Percentiles rank a stretch among this genome's conserved stretches.
phyloP scores from a whole-genome alignment of 2,329 filamentous ascomycete species.

The Aquanectria penicillioides region DNA sequence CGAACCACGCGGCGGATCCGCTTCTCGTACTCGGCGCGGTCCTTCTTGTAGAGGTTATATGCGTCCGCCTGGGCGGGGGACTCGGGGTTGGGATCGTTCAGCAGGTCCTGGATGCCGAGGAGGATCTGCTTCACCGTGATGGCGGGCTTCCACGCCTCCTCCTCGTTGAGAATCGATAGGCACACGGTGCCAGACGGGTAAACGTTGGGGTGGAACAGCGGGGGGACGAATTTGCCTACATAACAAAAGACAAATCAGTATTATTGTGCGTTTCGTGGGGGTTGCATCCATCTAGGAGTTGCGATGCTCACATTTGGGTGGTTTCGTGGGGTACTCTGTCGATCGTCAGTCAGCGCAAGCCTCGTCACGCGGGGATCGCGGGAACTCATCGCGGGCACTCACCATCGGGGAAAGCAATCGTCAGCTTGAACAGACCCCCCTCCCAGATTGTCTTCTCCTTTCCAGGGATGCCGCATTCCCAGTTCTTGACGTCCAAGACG shows the following conservation, averaged over 20 bases:
- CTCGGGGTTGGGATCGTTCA: slow-evolving; percentile 96
- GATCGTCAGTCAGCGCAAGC: slow-evolving; percentile 25
- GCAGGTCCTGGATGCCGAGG: slow-evolving; percentile 92
- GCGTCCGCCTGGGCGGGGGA: slow-evolving; percentile 97
- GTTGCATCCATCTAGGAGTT: background rate
- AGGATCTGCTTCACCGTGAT: slow-evolving; percentile 99
- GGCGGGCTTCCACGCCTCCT: slow-evolving; percentile 97
- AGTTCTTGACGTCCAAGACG: slow-evolving; percentile 89
- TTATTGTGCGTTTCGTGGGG: background rate
- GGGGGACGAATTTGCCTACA: slow-evolving; percentile 92
- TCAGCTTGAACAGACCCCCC: slow-evolving; percentile 95
- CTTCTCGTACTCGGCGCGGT: slow-evolving; percentile 86
- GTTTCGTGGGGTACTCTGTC: slow-evolving; percentile 96
- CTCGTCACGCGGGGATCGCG: slow-evolving; percentile 5
- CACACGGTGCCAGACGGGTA: slow-evolving; percentile 98
- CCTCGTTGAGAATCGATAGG: slow-evolving; percentile 96
- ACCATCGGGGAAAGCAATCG: slow-evolving; percentile 94
- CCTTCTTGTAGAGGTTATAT: slow-evolving; percentile 96
- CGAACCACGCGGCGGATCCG: slow-evolving; percentile 87
- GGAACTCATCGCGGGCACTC: slow-evolving; percentile 45
- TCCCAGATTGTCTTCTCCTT: slow-evolving; percentile 98
- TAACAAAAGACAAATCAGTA: slow-evolving; percentile 24
- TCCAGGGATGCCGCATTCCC: slow-evolving; percentile 96
- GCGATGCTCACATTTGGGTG: slow-evolving; percentile 85
- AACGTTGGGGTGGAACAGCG: slow-evolving; percentile 97